phyloP scores from a whole-genome alignment of 2,329 filamentous ascomycete genomes.

The Trichoderma aggressivum region DNA sequence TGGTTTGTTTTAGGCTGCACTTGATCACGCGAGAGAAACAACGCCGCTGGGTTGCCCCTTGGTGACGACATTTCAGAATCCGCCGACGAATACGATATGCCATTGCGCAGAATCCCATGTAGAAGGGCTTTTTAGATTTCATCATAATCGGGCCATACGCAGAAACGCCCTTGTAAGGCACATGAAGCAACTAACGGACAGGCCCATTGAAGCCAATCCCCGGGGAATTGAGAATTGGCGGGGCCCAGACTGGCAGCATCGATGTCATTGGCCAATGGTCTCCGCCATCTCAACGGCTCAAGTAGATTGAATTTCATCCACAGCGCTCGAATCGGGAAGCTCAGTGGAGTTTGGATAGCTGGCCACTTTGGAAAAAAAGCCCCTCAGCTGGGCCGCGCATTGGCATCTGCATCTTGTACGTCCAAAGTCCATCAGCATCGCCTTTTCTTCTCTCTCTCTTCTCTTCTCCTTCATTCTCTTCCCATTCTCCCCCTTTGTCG shows the following conservation, averaged over 20 bases:
- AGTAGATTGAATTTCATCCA: not conserved
- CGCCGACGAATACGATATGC: not conserved
- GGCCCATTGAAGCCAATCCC: not conserved
- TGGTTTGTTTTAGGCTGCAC: not conserved
- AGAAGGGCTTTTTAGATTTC: not conserved
- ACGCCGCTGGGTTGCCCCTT: not conserved
- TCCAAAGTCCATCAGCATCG: not conserved
- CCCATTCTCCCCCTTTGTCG: not conserved
- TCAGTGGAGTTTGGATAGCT: conserved; percentile 11
- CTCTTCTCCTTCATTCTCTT: not conserved
- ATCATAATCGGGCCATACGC: conserved; percentile 12
- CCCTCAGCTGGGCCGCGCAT: not conserved
- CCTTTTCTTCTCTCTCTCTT: not conserved
- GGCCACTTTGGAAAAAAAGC: conserved; percentile 8
- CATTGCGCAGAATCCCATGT: not conserved
- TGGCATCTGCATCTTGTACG: not conserved
- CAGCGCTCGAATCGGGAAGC: conserved; percentile 6
- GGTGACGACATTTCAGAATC: conserved; percentile 4
- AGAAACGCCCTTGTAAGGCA: not conserved
- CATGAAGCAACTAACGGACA: not conserved
- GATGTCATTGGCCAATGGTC: conserved; percentile 11
- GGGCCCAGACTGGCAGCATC: not conserved
- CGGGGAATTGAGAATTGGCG: not conserved
- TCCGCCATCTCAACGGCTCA: not conserved
- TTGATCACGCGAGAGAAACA: not conserved